Evolutionary conservation across 2,329 filamentous ascomycete genomes (phyloP), one percentile per base, ranked within the genome.

Genomic region (Cadophora luteo-olivacea): DNA sequence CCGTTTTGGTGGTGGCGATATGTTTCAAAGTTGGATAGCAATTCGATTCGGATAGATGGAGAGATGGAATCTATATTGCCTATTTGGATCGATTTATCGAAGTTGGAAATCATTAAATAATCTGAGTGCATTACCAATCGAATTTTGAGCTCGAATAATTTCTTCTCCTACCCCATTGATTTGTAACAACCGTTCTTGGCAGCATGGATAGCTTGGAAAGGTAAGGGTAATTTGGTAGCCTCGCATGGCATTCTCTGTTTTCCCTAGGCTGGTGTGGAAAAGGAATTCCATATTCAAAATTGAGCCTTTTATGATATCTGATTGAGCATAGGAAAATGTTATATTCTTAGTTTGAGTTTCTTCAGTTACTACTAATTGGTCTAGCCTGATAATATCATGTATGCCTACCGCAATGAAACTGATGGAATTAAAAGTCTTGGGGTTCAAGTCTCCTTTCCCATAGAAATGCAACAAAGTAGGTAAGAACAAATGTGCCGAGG

Each of bases 171-270:
- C 19, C 16, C 41, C 16, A 12, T 4, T 55, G 52, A 55, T 55
- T 55, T 55, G 52, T 55, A 55, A 55, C 25, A 55, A 55, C 14
- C 52, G 24, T 55, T 55, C 29, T 49, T 49, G 45, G 45, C 45
- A 4, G 45, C 45, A 49, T 6, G 25, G 51, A 19, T 32, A 25
- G 52, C 25, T n/a, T 16, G 52, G 25, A 5, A 4, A 29, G 51
- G 22, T 25, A 25, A 25, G 24, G 52, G 52, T 2, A 12, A 32
- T 32, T 22, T 55, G 52, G 52, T 55, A 55, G 52, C 52, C 52
- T 55, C 16, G 52, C 52, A 55, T 55, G 29, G 3, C 25, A n/a
- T 54, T 29, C 22, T 55, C 12, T 55, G 24, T 25, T 54, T 2
- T 29, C 24, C 9, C 24, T 16, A 54, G 51, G 14, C 11, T 54